Evolutionary conservation across 805 yeast species (phyloP).

Genomic region (Candida dajiaensis): DNA sequence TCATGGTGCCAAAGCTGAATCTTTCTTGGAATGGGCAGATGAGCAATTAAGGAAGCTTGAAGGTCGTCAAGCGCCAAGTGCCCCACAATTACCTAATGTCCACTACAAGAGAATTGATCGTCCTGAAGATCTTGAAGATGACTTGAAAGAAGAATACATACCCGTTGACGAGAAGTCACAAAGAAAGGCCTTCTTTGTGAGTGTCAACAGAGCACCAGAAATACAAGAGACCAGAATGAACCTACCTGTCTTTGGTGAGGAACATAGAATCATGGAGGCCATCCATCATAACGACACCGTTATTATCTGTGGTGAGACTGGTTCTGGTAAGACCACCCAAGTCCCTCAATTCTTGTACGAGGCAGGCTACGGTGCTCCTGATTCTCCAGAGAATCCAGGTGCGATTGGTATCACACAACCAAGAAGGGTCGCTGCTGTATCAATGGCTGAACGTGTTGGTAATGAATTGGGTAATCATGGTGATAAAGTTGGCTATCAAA

Average conservation of each 20-base stretch:
- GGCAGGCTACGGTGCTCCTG: conserved; percentile 73
- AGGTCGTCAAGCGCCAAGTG: conserved; percentile 50
- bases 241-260: conserved; percentile 87
- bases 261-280: conserved; percentile 92
- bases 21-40: conserved; percentile 89
- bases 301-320: conserved; percentile 95
- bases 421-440: conserved; percentile 88
- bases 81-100: conserved; percentile 26
- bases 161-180: conserved; percentile 44
- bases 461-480: conserved; percentile 72
- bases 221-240: conserved; percentile 64
- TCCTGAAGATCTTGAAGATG: conserved; percentile 67
- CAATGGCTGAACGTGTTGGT: conserved; percentile 80
- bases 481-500: conserved; percentile 69
- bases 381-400: conserved; percentile 65
- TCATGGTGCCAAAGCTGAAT: conserved; percentile 45
- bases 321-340: conserved; percentile 98
- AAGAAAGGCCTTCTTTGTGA: conserved; percentile 63
- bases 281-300: conserved; percentile 87
- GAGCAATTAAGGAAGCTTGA: conserved; percentile 58
- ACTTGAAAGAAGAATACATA: conserved; percentile 57
- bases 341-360: conserved; percentile 95
- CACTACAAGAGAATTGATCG: conserved; percentile 53
- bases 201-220: conserved; percentile 57
- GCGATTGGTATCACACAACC: conserved; percentile 97